These are phyloP conservation scores for Teratosphaeria destructans DNA, from an alignment of 2,329 filamentous ascomycete species.

Conservation along the genomic window DNA sequence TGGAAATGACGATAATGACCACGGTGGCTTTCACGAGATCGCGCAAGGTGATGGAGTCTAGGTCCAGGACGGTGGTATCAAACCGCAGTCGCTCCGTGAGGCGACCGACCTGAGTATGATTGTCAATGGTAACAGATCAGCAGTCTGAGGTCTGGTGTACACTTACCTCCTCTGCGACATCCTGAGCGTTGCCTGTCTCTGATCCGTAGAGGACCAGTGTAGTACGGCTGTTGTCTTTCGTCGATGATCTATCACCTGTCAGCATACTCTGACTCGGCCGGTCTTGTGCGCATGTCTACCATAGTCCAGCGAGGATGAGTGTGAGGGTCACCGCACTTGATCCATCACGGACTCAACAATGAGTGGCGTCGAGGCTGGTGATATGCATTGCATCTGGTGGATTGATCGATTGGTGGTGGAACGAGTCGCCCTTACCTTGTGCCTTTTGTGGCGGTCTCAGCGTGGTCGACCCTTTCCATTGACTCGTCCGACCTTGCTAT, in stretches of 20 bases:
- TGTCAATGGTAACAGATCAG: neutral
- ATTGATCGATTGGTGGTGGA: too few relatives aligned
- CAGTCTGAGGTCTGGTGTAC: neutral
- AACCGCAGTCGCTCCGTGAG: slow-evolving; percentile 71
- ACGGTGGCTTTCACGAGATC: slow-evolving; percentile 40
- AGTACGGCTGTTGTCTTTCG: slow-evolving; percentile 26
- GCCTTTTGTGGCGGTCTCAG: slow-evolving; percentile 4
- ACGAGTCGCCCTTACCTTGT: neutral
- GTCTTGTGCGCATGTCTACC: too few relatives aligned
- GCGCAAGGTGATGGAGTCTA: slow-evolving; percentile 60
- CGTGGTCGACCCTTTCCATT: slow-evolving; percentile 14
- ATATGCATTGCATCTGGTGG: too few relatives aligned
- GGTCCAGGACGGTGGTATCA: slow-evolving; percentile 60
- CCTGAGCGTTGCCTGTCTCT: slow-evolving; percentile 89
- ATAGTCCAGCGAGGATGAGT: too few relatives aligned
- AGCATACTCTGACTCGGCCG: neutral
- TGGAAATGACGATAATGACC: slow-evolving; percentile 75
- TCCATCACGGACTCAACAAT: too few relatives aligned
- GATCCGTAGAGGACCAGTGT: slow-evolving; percentile 80
- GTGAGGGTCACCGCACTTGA: too few relatives aligned
- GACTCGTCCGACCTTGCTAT: slow-evolving; percentile 1
- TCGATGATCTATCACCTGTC: neutral
- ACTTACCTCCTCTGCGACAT: slow-evolving; percentile 64
- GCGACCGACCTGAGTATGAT: slow-evolving; percentile 43
- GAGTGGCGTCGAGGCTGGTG: too few relatives aligned